These are phyloP conservation scores for Fragaria nilgerrensis DNA, from an alignment of 306 rosid genomes.

Conservation along the genomic window DNA sequence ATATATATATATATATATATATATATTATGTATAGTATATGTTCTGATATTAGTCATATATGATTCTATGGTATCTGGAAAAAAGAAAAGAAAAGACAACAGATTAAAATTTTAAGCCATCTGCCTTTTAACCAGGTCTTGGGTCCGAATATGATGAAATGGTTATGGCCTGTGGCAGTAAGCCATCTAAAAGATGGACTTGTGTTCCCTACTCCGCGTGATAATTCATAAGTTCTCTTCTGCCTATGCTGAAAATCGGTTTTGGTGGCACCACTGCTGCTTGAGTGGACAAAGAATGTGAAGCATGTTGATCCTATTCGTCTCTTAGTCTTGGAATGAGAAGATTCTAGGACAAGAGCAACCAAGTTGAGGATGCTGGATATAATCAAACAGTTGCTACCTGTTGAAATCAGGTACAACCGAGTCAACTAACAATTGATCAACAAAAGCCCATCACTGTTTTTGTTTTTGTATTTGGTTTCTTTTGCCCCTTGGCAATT, in stretches of 20 bases:
- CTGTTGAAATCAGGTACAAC: slow-evolving; percentile 1
- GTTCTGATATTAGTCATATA: slow-evolving; percentile 1
- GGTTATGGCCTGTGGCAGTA: slow-evolving; percentile 74
- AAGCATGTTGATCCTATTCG: not conserved
- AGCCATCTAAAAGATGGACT: slow-evolving; percentile 82
- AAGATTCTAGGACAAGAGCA: not conserved
- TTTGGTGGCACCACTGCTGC: slow-evolving; percentile 15
- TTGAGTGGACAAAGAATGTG: not conserved
- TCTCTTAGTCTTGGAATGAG: not conserved
- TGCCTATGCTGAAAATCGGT: slow-evolving; percentile 16
- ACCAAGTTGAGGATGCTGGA: not conserved
- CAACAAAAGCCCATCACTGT: not conserved
- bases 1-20: not conserved
- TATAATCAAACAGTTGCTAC: not conserved
- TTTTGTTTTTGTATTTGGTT: not conserved
- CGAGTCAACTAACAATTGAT: not conserved
- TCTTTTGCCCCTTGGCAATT: not conserved
- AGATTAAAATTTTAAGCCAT: not conserved
- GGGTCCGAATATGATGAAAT: slow-evolving; percentile 76
- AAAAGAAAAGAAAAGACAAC: not conserved
- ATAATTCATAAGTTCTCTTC: slow-evolving; percentile 35
- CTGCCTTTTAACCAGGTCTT: slow-evolving; percentile 51
- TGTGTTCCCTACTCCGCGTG: slow-evolving; percentile 56
- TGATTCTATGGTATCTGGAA: not conserved
- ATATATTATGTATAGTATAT: not conserved